A percentile compares a stretch with the other conserved stretches of the same genome.
Evolutionary conservation across 768 basidiomycete species (phyloP).

Genomic region (Termitomyces sp.): DNA sequence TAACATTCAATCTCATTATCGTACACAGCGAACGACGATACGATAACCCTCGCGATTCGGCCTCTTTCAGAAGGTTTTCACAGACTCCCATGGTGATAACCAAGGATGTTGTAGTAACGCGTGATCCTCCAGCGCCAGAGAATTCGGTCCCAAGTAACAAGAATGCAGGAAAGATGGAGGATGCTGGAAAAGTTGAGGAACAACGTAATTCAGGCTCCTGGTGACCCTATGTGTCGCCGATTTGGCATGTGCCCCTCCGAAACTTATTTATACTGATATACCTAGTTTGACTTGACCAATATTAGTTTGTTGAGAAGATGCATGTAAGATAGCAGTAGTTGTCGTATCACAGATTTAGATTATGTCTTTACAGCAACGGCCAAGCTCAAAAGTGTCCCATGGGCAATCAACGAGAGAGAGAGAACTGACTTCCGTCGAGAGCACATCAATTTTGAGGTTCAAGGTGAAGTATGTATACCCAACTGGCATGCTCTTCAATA

Average conservation of each 20-base stretch:
- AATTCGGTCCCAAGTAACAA: neutral
- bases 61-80: conserved; percentile 4
- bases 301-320: neutral
- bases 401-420: neutral
- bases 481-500: too few relatives aligned
- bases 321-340: neutral
- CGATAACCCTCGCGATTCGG: neutral
- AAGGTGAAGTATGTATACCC: too few relatives aligned
- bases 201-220: neutral
- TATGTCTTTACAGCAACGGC: neutral
- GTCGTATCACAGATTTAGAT: neutral
- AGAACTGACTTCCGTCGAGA: neutral
- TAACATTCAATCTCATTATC: conserved; percentile 17
- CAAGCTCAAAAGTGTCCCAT: neutral
- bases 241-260: neutral
- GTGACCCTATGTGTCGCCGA: neutral
- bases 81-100: conserved; percentile 10
- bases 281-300: neutral
- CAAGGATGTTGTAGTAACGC: conserved; percentile 13
- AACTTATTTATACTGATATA: neutral
- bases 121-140: conserved; percentile 1
- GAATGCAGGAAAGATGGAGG: neutral
- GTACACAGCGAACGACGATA: conserved; percentile 2
- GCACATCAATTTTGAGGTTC: neutral
- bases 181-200: neutral